These are phyloP conservation scores for Nitzschia putrida DNA, from an alignment of 108 stramenopile genomes.

Conservation along the genomic window DNA sequence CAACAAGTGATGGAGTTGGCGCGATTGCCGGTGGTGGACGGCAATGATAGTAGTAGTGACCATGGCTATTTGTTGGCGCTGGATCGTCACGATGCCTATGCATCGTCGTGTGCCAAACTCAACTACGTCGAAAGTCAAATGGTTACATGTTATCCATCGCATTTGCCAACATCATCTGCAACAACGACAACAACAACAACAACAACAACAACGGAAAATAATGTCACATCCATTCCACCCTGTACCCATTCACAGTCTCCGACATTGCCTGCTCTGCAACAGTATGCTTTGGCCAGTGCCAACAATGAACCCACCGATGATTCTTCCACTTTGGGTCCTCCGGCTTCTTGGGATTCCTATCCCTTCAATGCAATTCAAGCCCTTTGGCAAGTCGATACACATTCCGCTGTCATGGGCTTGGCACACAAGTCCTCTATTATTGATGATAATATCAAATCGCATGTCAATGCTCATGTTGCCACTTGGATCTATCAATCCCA, in stretches of 20 bases:
- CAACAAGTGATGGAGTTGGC: slow-evolving; percentile 56
- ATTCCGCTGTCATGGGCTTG: slow-evolving; percentile 56
- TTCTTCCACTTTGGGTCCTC: slow-evolving; percentile 59
- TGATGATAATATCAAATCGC: slow-evolving; percentile 67
- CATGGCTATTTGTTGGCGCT: slow-evolving; percentile 71
- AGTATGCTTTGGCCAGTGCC: slow-evolving; percentile 60
- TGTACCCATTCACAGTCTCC: slow-evolving; percentile 36
- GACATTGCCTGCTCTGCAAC: slow-evolving; percentile 27
- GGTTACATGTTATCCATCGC: slow-evolving; percentile 62
- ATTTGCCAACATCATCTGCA: background rate
- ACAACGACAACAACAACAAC: background rate
- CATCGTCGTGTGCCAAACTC: slow-evolving; percentile 63
- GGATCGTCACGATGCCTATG: slow-evolving; percentile 68
- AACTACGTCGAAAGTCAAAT: slow-evolving; percentile 58
- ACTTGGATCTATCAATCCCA: slow-evolving; percentile 56
- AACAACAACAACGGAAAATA: slow-evolving; percentile 26
- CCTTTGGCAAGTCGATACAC: slow-evolving; percentile 72
- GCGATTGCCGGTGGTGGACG: too few species aligned
- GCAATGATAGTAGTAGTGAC: slow-evolving; percentile 1
- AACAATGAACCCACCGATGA: slow-evolving; percentile 70
- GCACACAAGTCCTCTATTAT: slow-evolving; percentile 58
- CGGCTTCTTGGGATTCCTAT: slow-evolving; percentile 44
- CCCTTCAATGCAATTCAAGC: slow-evolving; percentile 81
- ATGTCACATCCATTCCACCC: slow-evolving; percentile 14
- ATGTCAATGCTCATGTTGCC: slow-evolving; percentile 59